Evolutionary conservation across 176 grass and related monocot species (phyloP), one percentile per base, ranked within the genome.

Genomic region (Melocanna baccifera): DNA sequence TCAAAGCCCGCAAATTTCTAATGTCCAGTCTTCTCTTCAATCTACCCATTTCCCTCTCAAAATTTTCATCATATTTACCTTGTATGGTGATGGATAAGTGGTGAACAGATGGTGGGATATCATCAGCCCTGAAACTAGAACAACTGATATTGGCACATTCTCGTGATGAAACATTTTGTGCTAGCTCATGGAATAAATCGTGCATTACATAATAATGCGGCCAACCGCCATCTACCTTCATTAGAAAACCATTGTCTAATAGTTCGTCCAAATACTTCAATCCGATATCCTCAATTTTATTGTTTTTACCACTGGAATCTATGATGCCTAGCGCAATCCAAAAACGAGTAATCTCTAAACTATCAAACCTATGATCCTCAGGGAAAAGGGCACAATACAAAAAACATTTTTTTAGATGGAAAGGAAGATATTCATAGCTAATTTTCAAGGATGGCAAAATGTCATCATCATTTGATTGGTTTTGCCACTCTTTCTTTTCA

Each of bases 381-480:
- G 82, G 71, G 22, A 43, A 84, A 41, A 84, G 82, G 2, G 43
- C 4, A 84, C 7, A 52, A 37, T 52, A 84, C 9, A 29, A 40
- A 42, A 76, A 76, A 53, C 82, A 84, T 32, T 36, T 36, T 36
- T 36, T 36, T 36, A 36, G 4, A 36, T 36, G 34, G 34, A 36
- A 36, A 36, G 34, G 71, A 22, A 84, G 82, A 2, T 84, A 76
- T 9, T 84, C 61, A 30, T 84, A 84, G 71, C 71, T 84, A 43
- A 84, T 84, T 67, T 56, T 84, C 0, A 84, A 3, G 3, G 61
- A 34, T 3, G 82, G 61, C 9, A 84, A 67, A n/a, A 84, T 76
- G 30, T 56, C 61, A 52, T 76, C 34, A 0, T 10, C 34, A 10
- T 56, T 13, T 1, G 28, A 22, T 67, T 41, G 46, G 0, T 76